Percentiles rank a stretch among this genome's conserved stretches.
Evolutionary conservation across 176 grass and related monocot species (phyloP).

Genomic region (Aegilops bicornis): DNA sequence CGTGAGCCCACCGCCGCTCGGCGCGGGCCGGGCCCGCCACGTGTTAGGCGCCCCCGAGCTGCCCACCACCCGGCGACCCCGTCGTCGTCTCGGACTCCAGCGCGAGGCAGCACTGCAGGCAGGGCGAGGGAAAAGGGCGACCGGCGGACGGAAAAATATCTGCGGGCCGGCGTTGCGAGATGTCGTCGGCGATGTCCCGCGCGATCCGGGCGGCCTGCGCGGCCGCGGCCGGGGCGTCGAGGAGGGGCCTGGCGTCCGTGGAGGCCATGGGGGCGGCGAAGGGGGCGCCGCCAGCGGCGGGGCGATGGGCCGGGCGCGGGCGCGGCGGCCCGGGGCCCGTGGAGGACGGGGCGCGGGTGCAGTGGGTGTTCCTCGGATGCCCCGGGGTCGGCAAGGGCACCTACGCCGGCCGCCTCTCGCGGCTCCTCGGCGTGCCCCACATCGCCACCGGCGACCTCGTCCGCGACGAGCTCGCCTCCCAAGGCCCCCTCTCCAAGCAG

Average conservation of each 20-base stretch:
- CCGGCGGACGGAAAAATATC: slow-evolving; percentile 23
- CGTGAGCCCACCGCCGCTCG: not conserved
- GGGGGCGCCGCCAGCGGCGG: slow-evolving; percentile 17
- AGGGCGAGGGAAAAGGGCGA: not conserved
- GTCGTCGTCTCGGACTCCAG: slow-evolving; percentile 15
- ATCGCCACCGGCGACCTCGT: slow-evolving; percentile 99
- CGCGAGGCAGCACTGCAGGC: not conserved
- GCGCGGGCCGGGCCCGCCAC: not conserved
- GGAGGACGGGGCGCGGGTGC: slow-evolving; percentile 58
- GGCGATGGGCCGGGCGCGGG: not conserved
- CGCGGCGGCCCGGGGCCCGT: not conserved
- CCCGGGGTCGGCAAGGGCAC: slow-evolving; percentile 98
- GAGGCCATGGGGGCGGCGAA: not conserved
- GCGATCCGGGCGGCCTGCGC: slow-evolving; percentile 34
- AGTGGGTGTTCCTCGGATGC: slow-evolving; percentile 94
- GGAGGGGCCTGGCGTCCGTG: slow-evolving; percentile 26
- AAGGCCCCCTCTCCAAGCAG: slow-evolving; percentile 53
- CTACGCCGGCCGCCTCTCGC: slow-evolving; percentile 92
- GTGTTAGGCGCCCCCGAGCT: not conserved
- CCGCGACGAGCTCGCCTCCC: slow-evolving; percentile 66
- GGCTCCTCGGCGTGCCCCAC: slow-evolving; percentile 77
- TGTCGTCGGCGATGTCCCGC: slow-evolving; percentile 53
- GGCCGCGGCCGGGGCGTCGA: not conserved
- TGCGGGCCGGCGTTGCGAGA: not conserved
- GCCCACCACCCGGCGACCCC: not conserved